Evolutionary conservation across 305 asterid species (phyloP), one percentile per base, ranked within the genome.

Genomic region (Ilex paraguariensis): DNA sequence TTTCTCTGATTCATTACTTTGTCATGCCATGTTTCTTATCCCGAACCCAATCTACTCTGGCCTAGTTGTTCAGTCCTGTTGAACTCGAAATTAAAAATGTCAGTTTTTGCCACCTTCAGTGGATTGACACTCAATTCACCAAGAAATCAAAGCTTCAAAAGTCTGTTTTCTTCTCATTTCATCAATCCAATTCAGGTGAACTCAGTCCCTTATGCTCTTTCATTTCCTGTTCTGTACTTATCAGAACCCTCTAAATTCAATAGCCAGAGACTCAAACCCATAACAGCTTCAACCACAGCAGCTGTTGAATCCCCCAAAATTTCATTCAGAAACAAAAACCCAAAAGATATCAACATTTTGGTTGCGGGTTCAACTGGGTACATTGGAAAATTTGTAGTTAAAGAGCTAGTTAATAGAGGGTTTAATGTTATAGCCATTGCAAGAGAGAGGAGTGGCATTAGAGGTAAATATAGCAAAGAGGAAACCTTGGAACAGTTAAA

Each of bases 281-380:
- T 70, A 8, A 64, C 75, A 30, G 75, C 72, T 68, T 82, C 83
- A 70, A 71, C 87, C 56, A 40, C 74, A 51, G 65, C 76, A 61
- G 30, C 67, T 63, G 65, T 66, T 60, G 91, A 81, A 70, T 32
- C 79, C 15, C 68, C 87, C 49, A 66, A 64, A 63, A 21, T 45
- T 42, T 84, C 93, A n/a, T 84, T 85, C 73, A 87, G 97, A 61
- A 75, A 54, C 76, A 87, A 81, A 71, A 77, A 59, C 57, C 88
- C 94, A 8, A 79, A 78, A 60, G 95, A 87, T 42, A 68, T 90
- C 16, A 92, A 85, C 50, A 84, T 92, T 64, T 64, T 89, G 64
- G 94, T 87, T 28, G 96, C 86, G 74, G 97, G 98, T 36, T 85
- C 98, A 32, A 92, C 98, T 21, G 96, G 97, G 52, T 92, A 92